Evolutionary conservation across 441 rosid genomes (phyloP).

Genomic region (Viola pubescens): DNA sequence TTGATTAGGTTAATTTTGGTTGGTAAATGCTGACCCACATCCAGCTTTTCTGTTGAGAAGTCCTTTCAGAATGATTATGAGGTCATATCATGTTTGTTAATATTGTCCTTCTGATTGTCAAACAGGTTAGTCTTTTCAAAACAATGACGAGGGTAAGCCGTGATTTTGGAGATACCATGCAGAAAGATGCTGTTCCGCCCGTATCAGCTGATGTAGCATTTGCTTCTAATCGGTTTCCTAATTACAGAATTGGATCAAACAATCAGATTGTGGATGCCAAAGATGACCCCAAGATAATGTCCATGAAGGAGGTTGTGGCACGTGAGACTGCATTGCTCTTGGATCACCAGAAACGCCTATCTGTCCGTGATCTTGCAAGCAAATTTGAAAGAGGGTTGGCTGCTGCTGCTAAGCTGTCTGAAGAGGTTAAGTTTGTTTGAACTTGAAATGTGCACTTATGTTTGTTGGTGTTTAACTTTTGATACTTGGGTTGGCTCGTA

Average conservation of each 20-base stretch:
- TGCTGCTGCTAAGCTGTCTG: constrained; percentile 89
- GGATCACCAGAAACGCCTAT: constrained; percentile 91
- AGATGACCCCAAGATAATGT: constrained; percentile 56
- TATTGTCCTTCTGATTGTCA: constrained; percentile 17
- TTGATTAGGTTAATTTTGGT: constrained; percentile 14
- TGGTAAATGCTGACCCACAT: constrained; percentile 27
- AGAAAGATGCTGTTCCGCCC: constrained; percentile 52
- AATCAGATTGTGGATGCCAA: constrained; percentile 65
- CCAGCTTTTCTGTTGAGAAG: constrained; percentile 16
- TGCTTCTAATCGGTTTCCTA: constrained; percentile 79
- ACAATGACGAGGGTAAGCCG: constrained; percentile 73
- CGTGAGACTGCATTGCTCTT: constrained; percentile 77
- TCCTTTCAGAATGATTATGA: constrained; percentile 21
- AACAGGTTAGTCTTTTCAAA: constrained; percentile 25
- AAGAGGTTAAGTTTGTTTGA: constrained; percentile 50
- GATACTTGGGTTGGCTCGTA: constrained; percentile 8
- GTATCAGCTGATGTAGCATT: constrained; percentile 86
- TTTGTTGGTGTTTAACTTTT: not conserved
- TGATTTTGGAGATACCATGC: constrained; percentile 56
- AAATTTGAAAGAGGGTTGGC: constrained; percentile 93
- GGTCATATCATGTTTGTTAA: constrained; percentile 14
- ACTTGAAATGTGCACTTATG: not conserved
- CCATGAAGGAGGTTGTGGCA: constrained; percentile 90
- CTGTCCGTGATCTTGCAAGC: constrained; percentile 93
- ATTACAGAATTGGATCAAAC: constrained; percentile 66